Base-by-base conservation (phyloP, 495 filamentous ascomycete species). In the Penicillium canariense region DNA sequence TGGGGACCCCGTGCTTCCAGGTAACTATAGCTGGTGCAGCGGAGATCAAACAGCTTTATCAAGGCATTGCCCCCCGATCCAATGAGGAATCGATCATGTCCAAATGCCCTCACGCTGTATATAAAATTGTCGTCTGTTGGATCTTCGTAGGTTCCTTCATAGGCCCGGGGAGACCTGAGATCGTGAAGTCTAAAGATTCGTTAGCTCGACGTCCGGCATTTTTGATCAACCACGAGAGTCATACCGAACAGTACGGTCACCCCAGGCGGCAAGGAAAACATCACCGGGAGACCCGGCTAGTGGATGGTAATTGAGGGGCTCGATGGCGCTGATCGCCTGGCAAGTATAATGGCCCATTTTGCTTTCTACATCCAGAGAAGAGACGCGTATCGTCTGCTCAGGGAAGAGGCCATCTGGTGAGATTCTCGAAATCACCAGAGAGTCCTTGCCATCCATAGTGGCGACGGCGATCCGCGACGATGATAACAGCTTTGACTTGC, bases 21-120 rank as follows among this genome's bases (percentile, higher is more conserved):
- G 46, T 74, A 71, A 50, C 54, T 68, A 65, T 79, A 81, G 5
- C 67, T 70, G 7, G 75, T 80, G 9, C 68, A 75, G 32, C 86
- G 81, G 30, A 89, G 64, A 60, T 89, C 84, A 54, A 87, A 89
- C 2, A 87, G 62, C 57, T 87, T 88, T 8, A 89, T 63, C 14
- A 85, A 60, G 38, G 76, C 78, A 59, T 86, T 77, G 9, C 75
- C 74, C 9, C 76, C 75, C 1, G 75, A 75, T 15, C 85, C 86
- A 15, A 78, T 80, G 12, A 87, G 54, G 55, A 89, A 79, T 5
- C 76, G 71, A 55, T 86, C 75, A 18, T 76, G 72, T 11, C 77
- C 78, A 55, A 86, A 72, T 0, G 81, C 67, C 2, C 78, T 76
- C 10, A 89, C 72, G 35, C 82, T 82, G 65, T 86, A 88, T 14